These are phyloP conservation scores for Hericium alpestre DNA, from an alignment of 768 basidiomycete genomes.

Conservation along the genomic window DNA sequence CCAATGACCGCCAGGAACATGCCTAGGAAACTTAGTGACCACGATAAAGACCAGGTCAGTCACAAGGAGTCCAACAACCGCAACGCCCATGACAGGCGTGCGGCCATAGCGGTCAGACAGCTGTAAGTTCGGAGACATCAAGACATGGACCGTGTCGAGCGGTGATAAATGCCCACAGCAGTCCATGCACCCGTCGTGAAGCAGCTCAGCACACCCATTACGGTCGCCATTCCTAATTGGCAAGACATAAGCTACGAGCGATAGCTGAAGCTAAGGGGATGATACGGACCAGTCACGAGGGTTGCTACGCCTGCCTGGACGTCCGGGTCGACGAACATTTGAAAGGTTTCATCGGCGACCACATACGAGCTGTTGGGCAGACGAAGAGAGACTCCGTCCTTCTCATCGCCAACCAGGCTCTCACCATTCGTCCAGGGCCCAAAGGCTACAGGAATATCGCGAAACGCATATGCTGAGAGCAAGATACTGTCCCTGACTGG, in stretches of 20 bases:
- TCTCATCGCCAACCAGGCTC: too few relatives aligned
- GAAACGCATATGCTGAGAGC: too few relatives aligned
- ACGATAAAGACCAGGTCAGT: background rate
- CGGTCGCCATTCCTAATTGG: background rate
- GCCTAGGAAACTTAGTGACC: background rate
- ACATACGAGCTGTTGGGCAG: too few relatives aligned
- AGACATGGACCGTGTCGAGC: background rate
- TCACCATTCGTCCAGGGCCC: background rate
- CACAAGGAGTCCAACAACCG: background rate
- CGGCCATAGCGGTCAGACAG: constrained; percentile 4
- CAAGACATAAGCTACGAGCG: background rate
- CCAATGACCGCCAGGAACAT: constrained; percentile 1
- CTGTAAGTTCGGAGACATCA: background rate
- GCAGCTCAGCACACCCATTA: background rate
- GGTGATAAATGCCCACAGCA: background rate
- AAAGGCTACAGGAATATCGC: background rate
- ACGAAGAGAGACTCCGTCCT: too few relatives aligned
- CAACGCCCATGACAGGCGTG: background rate
- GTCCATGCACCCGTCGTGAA: constrained; percentile 2
- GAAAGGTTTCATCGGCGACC: background rate
- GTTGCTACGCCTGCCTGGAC: constrained; percentile 1
- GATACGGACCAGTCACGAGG: background rate
- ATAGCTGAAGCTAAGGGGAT: background rate
- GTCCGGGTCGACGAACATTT: background rate
- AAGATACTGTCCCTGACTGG: too few relatives aligned